Evolutionary conservation across 352 stramenopile species (phyloP).

Genomic region (Globisporangium spiculum): DNA sequence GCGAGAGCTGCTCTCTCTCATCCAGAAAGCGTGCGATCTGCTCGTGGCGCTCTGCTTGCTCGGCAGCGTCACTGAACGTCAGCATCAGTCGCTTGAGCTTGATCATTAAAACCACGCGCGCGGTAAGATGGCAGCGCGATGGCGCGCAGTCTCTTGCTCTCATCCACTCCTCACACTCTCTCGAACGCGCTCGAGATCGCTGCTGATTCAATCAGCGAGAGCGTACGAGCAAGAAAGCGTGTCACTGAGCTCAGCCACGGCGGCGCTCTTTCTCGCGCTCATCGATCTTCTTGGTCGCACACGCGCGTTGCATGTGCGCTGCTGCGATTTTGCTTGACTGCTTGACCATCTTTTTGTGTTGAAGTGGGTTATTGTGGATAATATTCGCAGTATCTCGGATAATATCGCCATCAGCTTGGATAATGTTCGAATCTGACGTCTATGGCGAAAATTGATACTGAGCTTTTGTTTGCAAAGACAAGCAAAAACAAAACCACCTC

Average conservation of each 20-base stretch:
- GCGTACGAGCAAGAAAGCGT: neutral
- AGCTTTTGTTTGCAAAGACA: neutral
- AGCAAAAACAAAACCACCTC: neutral
- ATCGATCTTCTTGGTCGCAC: neutral
- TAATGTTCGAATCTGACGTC: too few relatives aligned
- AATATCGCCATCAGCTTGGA: too few relatives aligned
- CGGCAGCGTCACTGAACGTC: too few relatives aligned
- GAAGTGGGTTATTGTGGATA: too few relatives aligned
- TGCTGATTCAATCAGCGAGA: neutral
- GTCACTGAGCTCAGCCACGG: neutral
- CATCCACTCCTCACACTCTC: neutral
- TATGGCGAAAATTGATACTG: too few relatives aligned
- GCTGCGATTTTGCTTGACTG: too few relatives aligned
- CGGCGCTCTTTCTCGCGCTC: neutral
- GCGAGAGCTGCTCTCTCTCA: conserved; percentile 7
- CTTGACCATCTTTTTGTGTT: too few relatives aligned
- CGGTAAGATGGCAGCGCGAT: neutral
- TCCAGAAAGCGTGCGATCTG: conserved; percentile 25
- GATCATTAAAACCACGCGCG: neutral
- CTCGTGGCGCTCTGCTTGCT: neutral
- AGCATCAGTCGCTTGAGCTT: neutral
- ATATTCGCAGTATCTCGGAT: too few relatives aligned
- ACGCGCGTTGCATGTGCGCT: too few relatives aligned
- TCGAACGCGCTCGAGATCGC: neutral
- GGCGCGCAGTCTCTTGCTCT: neutral